Evolutionary conservation across 2,329 filamentous ascomycete genomes (phyloP).

Genomic region (Zopfia rhizophila): DNA sequence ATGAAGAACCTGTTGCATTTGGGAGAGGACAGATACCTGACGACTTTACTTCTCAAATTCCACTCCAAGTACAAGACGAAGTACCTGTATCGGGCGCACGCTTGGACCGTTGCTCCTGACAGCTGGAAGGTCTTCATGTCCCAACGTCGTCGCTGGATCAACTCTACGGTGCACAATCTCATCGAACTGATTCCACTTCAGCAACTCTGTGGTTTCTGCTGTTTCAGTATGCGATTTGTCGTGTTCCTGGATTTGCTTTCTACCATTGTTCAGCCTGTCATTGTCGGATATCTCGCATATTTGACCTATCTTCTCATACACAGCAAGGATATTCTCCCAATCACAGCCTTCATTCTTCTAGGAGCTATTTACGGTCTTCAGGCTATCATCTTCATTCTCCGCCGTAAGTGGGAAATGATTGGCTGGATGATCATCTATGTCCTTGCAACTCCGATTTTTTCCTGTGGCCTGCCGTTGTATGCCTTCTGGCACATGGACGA

Average conservation of each 20-base stretch:
- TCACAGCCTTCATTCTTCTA: constrained; percentile 89
- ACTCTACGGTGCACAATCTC: constrained; percentile 97
- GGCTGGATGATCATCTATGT: constrained; percentile 99
- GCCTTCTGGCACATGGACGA: constrained; percentile 99
- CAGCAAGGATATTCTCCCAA: constrained; percentile 73
- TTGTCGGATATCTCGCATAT: constrained; percentile 88
- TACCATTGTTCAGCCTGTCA: constrained; percentile 91
- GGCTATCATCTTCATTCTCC: constrained; percentile 94
- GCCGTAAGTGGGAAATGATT: constrained; percentile 99
- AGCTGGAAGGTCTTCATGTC: constrained; percentile 95
- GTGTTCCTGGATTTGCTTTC: constrained; percentile 94
- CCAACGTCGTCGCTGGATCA: constrained; percentile 99
- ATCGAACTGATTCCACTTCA: constrained; percentile 93
- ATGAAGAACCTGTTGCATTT: constrained; percentile 98
- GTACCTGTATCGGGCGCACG: constrained; percentile 90
- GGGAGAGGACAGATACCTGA: constrained; percentile 97
- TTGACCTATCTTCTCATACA: constrained; percentile 78
- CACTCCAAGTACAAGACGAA: constrained; percentile 98
- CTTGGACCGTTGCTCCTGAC: constrained; percentile 97
- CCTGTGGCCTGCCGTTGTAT: constrained; percentile 89
- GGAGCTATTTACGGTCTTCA: constrained; percentile 98
- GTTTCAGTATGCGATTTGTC: constrained; percentile 99
- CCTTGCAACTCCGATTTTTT: constrained; percentile 89
- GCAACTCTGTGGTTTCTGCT: constrained; percentile 98
- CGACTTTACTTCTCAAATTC: constrained; percentile 90